Evolutionary conservation across 192 early-diverging fungal genomes (phyloP), one percentile per base, ranked within the genome.

Genomic region (Coemansia sp.): DNA sequence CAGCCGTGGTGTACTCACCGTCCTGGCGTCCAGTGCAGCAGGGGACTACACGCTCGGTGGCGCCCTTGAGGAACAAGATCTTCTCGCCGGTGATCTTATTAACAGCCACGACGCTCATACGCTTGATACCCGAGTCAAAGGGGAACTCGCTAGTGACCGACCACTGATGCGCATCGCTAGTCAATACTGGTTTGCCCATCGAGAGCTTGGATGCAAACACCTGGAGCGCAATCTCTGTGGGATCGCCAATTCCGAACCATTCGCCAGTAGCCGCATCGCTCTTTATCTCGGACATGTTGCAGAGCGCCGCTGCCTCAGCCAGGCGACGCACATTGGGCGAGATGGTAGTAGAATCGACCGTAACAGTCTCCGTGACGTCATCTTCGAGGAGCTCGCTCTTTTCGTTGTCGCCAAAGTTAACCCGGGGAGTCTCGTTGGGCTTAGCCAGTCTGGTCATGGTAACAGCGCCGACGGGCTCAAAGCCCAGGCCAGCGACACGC

Each of bases 201-300:
- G 88, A 84, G n/a, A 89, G 80, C 71, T 96, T 94, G 60, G 89
- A 75, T 1, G 93, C 88, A 58, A 92, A 90, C 9, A 94, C 90
- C 48, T 94, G 89, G 61, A 98, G 87, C 21, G 95, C 93, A 60
- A 95, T 88, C 74, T 98, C 96, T 0, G 96, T 96, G 13, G 96
- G 92, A 66, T 98, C 96, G 43, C 95, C 93, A 48, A 90, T 86
- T 35, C 87, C 74, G 45, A 83, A 86, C 89, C 91, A 94, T 26
- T 87, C 87, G 66, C 89, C 83, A 5, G 79, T 78, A 20, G 70
- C 74, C 13, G 87, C 78, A 24, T 83, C 85, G 20, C 87, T 77
- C 60, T 85, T 84, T 58, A 89, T 84, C 34, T 92, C 87, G 9
- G 85, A 77, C 83, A 93, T 98, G 81, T 93, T 95, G 70, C 94